Evolutionary conservation across 2,329 filamentous ascomycete species (phyloP), one percentile per base, ranked within the genome.

Genomic region (Phaeoacremonium minimum): DNA sequence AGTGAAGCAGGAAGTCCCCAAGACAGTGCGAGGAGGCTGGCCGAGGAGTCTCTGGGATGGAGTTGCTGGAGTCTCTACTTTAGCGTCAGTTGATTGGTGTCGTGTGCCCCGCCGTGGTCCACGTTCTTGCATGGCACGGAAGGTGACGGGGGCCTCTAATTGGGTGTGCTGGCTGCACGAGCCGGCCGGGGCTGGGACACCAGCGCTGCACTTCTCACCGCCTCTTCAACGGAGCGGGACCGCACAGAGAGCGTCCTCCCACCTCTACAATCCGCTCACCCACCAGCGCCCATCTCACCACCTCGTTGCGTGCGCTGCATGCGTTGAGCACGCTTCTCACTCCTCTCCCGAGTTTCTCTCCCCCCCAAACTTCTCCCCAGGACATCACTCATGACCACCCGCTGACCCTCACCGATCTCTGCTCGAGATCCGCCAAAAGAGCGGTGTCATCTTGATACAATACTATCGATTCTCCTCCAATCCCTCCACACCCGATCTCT

Each of bases 401-500:
- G 56, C 56, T 64, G 63, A 64, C 63, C 58, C 54, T 52, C 58
- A 31, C 32, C 36, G 33, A 41, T 43, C 42, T 37, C 34, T 45
- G 49, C 44, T 50, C 46, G 48, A 45, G 40, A 45, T 49, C 44
- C 45, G 36, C 41, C 52, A 55, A 67, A 67, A 67, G 61, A 67
- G 63, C 64, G 64, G 64, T 68, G 64, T 66, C 64, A 46, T 53
- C 52, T 50, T 50, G 50, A 48, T 60, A 69, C 66, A 70, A 68
- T 67, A 68, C 63, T 64, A 64, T 62, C 66, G 55, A 55, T 47
- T 52, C 53, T 60, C 55, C 52, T 56, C 57, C 55, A 58, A 55
- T 55, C 55, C 58, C 52, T 54, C 52, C 50, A 47, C 51, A 47
- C 40, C 53, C 40, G 47, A 47, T 48, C 53, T 50, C 50, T 57